phyloP scores from a whole-genome alignment of 768 basidiomycete genomes.

The Psilocybe azurescens region DNA sequence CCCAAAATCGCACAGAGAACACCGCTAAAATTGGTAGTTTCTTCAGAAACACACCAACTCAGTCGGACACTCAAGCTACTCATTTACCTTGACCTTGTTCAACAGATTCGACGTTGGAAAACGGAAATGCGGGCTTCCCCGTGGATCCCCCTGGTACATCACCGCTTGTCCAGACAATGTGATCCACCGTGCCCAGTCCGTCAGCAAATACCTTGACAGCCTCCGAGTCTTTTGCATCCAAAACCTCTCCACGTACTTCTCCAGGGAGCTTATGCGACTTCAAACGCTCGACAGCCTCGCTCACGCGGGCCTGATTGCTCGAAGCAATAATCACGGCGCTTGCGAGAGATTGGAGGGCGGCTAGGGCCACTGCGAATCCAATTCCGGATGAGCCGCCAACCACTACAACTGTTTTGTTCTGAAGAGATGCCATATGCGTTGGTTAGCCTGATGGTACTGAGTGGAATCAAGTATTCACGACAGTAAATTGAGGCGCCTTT shows the following conservation, averaged over 20 bases:
- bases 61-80: no score
- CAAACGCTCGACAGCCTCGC: background rate
- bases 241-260: conserved; percentile 1
- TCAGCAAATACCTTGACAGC: background rate
- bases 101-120: no score
- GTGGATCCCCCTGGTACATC: background rate
- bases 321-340: background rate
- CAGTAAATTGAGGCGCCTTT: no score
- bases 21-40: background rate
- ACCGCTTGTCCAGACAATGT: background rate
- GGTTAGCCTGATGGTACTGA: no score
- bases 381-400: background rate
- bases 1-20: background rate
- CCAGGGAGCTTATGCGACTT: conserved; percentile 1
- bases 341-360: background rate
- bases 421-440: background rate
- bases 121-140: no score
- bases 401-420: background rate
- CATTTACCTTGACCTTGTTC: background rate
- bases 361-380: background rate
- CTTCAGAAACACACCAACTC: no score
- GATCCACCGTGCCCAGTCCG: background rate
- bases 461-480: no score
- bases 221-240: background rate
- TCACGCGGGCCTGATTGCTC: background rate